Percentiles rank a stretch among this genome's conserved stretches.
phyloP scores from a whole-genome alignment of 805 yeast genomes.

The Metschnikowia cerradonensis region DNA sequence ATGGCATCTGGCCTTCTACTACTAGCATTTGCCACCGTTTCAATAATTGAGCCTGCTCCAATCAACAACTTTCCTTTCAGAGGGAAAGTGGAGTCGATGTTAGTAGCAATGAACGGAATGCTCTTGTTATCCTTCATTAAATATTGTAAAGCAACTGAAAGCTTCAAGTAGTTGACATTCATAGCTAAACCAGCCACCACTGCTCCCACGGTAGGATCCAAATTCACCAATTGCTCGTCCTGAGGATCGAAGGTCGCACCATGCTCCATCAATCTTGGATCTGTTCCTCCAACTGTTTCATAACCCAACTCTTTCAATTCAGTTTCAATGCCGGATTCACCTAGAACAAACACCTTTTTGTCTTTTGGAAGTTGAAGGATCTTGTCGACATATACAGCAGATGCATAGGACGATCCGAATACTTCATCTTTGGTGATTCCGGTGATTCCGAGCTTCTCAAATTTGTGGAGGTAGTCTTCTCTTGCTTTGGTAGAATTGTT shows the following conservation, averaged over 20 bases:
- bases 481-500: conserved; percentile 94
- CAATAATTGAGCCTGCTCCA: conserved; percentile 92
- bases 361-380: conserved; percentile 70
- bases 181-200: conserved; percentile 87
- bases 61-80: conserved; percentile 80
- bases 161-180: conserved; percentile 72
- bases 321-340: conserved; percentile 79
- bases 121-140: conserved; percentile 52
- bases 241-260: conserved; percentile 53
- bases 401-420: conserved; percentile 88
- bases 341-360: conserved; percentile 83
- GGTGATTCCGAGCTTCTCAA: conserved; percentile 54
- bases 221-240: conserved; percentile 48
- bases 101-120: conserved; percentile 83
- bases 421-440: conserved; percentile 58
- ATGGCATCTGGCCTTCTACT: conserved; percentile 78
- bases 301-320: conserved; percentile 78
- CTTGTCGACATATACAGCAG: conserved; percentile 79
- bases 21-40: conserved; percentile 66
- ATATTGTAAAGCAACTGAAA: conserved; percentile 80
- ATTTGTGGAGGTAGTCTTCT: conserved; percentile 68
- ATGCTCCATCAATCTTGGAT: conserved; percentile 47
- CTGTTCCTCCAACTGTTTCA: conserved; percentile 77
- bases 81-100: conserved; percentile 93
- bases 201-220: conserved; percentile 76